Conservation (phyloP, 176 grass and related monocot species). For the Leersia perrieri region DNA sequence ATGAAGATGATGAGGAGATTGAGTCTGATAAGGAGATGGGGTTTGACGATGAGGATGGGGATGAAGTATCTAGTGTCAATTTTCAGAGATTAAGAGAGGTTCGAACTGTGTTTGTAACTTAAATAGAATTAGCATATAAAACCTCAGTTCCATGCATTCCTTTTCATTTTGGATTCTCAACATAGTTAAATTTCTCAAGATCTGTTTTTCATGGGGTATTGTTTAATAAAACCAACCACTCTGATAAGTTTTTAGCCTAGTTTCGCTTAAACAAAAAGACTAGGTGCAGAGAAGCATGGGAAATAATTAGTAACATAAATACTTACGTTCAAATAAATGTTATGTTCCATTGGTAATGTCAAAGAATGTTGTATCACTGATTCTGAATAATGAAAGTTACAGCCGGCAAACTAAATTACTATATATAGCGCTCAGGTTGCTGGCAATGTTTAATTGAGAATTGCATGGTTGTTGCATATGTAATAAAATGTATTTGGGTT, state of each 20-base stretch:
- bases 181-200: background rate
- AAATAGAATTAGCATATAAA: background rate
- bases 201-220: background rate
- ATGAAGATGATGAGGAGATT: conserved; percentile 67
- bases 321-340: background rate
- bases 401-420: background rate
- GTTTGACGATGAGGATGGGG: conserved; percentile 74
- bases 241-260: background rate
- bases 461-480: background rate
- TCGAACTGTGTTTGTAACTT: conserved; percentile 21
- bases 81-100: conserved; percentile 80
- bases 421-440: background rate
- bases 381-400: background rate
- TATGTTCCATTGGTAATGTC: background rate
- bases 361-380: background rate
- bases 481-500: background rate
- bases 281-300: background rate
- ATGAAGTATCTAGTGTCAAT: conserved; percentile 61
- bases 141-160: background rate
- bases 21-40: conserved; percentile 84
- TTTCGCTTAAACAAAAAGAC: background rate
- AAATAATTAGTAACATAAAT: background rate
- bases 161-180: background rate
- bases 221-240: background rate
- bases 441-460: background rate